These are phyloP conservation scores for Vanderwaltozyma yarrowii DNA, from an alignment of 805 yeast genomes.

Conservation along the genomic window DNA sequence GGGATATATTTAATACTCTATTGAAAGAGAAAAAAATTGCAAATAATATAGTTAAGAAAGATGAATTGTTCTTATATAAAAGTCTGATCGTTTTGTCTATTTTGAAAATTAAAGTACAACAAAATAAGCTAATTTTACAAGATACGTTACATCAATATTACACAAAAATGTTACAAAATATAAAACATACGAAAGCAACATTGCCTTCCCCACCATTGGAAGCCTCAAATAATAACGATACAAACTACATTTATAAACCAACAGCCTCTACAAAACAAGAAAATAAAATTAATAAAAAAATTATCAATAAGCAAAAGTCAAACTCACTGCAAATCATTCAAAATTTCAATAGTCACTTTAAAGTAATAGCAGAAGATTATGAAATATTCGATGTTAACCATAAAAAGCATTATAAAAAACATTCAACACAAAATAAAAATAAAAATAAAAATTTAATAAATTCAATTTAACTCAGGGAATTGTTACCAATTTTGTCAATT, in stretches of 20 bases:
- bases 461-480: too few relatives aligned
- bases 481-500: too few relatives aligned
- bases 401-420: background rate
- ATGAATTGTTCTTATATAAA: conserved; percentile 7
- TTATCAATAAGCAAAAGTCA: background rate
- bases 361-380: conserved; percentile 21
- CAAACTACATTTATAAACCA: background rate
- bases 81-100: conserved; percentile 19
- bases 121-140: conserved; percentile 11
- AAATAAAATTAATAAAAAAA: background rate
- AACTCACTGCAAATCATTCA: conserved; percentile 11
- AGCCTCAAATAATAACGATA: background rate
- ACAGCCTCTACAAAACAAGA: background rate
- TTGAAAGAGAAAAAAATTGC: background rate
- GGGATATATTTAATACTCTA: conserved; percentile 4
- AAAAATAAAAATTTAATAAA: too few relatives aligned
- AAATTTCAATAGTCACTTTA: conserved; percentile 23
- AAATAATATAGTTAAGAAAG: background rate
- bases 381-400: conserved; percentile 10
- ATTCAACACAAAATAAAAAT: background rate
- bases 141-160: conserved; percentile 2
- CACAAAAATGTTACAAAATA: conserved; percentile 6
- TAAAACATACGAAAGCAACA: conserved; percentile 2
- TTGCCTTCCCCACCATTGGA: background rate
- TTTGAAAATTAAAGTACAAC: conserved; percentile 12